Evolutionary conservation across 768 basidiomycete species (phyloP).

Genomic region (Leccinellum luteum): DNA sequence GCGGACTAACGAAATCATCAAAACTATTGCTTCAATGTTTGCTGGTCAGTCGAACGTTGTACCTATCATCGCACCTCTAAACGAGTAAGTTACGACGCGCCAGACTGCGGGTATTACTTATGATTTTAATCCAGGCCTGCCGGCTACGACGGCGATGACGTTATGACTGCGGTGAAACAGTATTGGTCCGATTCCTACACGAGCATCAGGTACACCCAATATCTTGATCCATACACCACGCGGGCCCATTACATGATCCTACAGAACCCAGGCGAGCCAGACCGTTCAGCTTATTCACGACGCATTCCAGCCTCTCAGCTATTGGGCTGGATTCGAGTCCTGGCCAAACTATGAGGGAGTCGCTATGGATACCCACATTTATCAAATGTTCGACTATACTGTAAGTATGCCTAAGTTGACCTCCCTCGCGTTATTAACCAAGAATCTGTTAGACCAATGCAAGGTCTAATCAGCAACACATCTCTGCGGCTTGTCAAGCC

Average conservation of each 20-base stretch:
- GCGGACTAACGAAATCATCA: conserved; percentile 66
- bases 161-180: conserved; percentile 52
- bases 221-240: not conserved
- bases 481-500: conserved; percentile 53
- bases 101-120: not conserved
- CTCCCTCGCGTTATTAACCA: not conserved
- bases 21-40: conserved; percentile 59
- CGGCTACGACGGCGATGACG: conserved; percentile 52
- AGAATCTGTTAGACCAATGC: conserved; percentile 32
- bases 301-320: conserved; percentile 72
- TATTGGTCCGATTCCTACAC: conserved; percentile 79
- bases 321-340: conserved; percentile 66
- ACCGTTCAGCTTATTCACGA: conserved; percentile 70
- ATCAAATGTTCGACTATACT: conserved; percentile 65
- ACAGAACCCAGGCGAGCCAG: conserved; percentile 47
- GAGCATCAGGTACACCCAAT: conserved; percentile 54
- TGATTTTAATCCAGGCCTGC: conserved; percentile 51
- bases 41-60: conserved; percentile 53
- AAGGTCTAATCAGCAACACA: conserved; percentile 49
- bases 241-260: conserved; percentile 1
- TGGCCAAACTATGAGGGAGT: conserved; percentile 58
- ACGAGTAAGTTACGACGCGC: conserved; percentile 53
- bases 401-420: conserved; percentile 35
- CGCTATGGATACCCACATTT: conserved; percentile 77
- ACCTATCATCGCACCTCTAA: conserved; percentile 69